These are phyloP conservation scores for Cercophora samala DNA, from an alignment of 495 filamentous ascomycete species.

Conservation along the genomic window DNA sequence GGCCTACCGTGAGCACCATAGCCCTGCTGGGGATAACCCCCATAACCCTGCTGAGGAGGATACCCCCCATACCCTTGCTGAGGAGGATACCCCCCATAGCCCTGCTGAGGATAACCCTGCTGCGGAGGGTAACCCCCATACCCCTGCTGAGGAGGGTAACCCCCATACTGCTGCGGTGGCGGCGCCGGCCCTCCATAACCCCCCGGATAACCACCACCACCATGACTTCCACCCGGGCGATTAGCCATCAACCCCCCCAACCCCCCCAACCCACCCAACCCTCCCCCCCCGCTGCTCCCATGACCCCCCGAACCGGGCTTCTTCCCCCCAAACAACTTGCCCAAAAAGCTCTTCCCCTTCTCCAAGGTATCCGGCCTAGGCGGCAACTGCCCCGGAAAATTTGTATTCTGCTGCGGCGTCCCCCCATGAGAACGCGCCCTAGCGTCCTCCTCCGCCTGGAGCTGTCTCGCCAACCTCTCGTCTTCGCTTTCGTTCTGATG, in stretches of 20 bases:
- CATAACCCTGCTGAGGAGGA: constrained; percentile 30
- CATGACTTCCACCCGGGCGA: constrained; percentile 15
- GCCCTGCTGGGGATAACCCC: constrained; percentile 22
- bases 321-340: constrained; percentile 53
- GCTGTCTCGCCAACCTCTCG: constrained; percentile 66
- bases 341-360: constrained; percentile 49
- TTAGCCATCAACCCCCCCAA: constrained; percentile 13
- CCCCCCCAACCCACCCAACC: constrained; percentile 15
- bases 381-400: constrained; percentile 38
- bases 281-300: constrained; percentile 12
- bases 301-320: constrained; percentile 24
- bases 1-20: constrained; percentile 16
- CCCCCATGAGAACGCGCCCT: constrained; percentile 46
- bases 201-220: constrained; percentile 6
- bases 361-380: constrained; percentile 37
- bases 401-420: constrained; percentile 19
- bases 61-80: constrained; percentile 26
- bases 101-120: constrained; percentile 21
- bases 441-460: constrained; percentile 81
- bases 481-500: constrained; percentile 50
- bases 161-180: constrained; percentile 43
- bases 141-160: constrained; percentile 28
- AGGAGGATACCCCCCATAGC: constrained; percentile 36
- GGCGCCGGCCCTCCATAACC: constrained; percentile 30
- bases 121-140: constrained; percentile 26